These are phyloP conservation scores for Sorghum bicolor DNA, from an alignment of 176 grass and related monocot genomes.

Conservation along the genomic window DNA sequence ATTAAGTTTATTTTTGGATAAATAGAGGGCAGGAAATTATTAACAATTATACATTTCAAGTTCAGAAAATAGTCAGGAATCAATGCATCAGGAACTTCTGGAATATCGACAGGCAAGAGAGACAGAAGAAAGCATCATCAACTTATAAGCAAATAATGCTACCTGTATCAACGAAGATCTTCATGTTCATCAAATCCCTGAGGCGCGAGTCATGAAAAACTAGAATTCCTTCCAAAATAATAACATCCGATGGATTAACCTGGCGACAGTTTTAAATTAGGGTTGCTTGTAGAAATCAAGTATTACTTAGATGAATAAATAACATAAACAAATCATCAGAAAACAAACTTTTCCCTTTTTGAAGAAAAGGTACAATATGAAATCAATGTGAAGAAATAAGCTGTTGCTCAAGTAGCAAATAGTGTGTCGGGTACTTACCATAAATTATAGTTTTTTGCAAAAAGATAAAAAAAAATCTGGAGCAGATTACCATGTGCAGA, in stretches of 20 bases:
- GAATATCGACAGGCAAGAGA: neutral
- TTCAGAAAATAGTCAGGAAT: neutral
- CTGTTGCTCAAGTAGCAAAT: neutral
- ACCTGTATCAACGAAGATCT: constrained; percentile 99
- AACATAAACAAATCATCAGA: constrained; percentile 7
- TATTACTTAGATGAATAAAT: constrained; percentile 9
- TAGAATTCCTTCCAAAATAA: constrained; percentile 97
- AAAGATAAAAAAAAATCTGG: neutral
- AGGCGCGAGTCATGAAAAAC: constrained; percentile 93
- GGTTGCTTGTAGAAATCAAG: constrained; percentile 2
- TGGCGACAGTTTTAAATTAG: constrained; percentile 32
- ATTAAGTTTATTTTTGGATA: neutral
- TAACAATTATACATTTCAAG: neutral
- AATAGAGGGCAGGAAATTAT: neutral
- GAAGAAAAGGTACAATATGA: neutral
- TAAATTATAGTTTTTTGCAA: neutral
- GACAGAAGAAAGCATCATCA: neutral
- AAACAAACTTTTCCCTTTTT: neutral
- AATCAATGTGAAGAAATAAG: neutral
- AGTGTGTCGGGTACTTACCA: neutral
- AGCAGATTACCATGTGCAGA: neutral
- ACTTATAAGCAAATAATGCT: neutral
- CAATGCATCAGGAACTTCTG: neutral
- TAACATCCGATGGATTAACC: constrained; percentile 97
- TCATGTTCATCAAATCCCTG: constrained; percentile 96